phyloP scores from a whole-genome alignment of 495 filamentous ascomycete species.

The Tuber umbilicatum region DNA sequence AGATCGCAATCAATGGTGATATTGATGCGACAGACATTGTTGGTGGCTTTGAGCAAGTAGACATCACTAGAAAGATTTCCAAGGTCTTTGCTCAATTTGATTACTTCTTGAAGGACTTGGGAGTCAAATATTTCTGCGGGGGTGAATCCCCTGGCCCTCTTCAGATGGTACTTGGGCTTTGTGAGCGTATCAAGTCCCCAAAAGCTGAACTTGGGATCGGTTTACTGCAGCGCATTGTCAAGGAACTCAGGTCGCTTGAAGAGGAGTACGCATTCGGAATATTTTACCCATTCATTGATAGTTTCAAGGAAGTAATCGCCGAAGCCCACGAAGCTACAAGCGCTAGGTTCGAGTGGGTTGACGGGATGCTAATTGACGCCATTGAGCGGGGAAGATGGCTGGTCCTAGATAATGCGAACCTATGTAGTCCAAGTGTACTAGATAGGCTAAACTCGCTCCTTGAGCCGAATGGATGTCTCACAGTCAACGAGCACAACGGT shows the following conservation, averaged over 20 bases:
- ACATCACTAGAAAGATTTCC: conserved; percentile 62
- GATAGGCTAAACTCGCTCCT: conserved; percentile 92
- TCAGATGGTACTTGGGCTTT: conserved; percentile 42
- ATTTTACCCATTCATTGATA: conserved; percentile 16
- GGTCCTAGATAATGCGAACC: conserved; percentile 91
- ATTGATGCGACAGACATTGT: conserved; percentile 95
- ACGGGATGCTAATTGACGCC: conserved; percentile 82
- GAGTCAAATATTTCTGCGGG: conserved; percentile 49
- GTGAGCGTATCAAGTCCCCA: conserved; percentile 12
- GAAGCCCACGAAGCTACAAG: conserved; percentile 43
- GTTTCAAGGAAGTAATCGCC: conserved; percentile 19
- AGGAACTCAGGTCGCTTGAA: conserved; percentile 21
- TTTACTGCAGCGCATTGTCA: conserved; percentile 20
- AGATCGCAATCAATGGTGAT: conserved; percentile 80
- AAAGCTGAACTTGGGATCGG: conserved; percentile 15
- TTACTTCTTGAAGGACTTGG: conserved; percentile 50
- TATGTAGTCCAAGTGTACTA: conserved; percentile 89
- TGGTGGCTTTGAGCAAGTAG: conserved; percentile 91
- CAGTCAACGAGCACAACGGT: conserved; percentile 83
- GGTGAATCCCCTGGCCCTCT: conserved; percentile 42
- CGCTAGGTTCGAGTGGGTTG: conserved; percentile 91
- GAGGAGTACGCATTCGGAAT: not conserved
- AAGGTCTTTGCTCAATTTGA: conserved; percentile 52
- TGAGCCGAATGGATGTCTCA: conserved; percentile 78
- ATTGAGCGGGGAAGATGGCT: conserved; percentile 84